Evolutionary conservation across 257 asterid genomes (phyloP), one percentile per base, ranked within the genome.

Genomic region (Cinchona pubescens): DNA sequence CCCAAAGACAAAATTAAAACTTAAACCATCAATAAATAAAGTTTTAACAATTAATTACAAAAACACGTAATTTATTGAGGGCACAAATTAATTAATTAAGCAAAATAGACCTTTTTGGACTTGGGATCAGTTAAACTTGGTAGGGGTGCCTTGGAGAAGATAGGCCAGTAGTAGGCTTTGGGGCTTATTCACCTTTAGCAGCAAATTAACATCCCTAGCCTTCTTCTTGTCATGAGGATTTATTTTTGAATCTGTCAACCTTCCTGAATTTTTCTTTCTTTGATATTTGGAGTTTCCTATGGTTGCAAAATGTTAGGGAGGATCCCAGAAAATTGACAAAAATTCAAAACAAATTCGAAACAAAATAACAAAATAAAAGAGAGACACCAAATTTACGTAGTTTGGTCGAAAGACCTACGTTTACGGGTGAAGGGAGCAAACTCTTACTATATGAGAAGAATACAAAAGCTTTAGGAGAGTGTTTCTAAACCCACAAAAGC

Each of bases 161-260:
- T 77, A 21, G 82, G 78, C 76, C 80, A 27, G 78, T 84, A 73
- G 79, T 82, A 0, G 90, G 89, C 7, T 87, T 80, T 61, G 88
- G 83, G 9, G 88, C 86, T 74, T 85, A 87, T 53, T 88, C 86
- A 7, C 90, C 93, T 74, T 67, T 83, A 5, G 87, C 83, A 3
- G 82, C 91, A 74, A 80, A 48, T 1, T 70, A 9, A 83, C 82
- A 56, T 85, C 89, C 58, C 87, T 82, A 29, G 65, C 55, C 67
- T 90, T 85, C 90, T 83, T 86, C 74, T 74, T 82, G 37, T 81
- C 85, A 29, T 82, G 87, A 21, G 91, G 86, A 7, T 85, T 91
- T 29, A 89, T 34, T 27, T 38, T 55, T 16, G 78, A 61, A 9
- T 82, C 78, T n/a, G 75, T 75, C 16, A 84, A 79, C 85, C 78